A percentile compares a stretch with the other conserved stretches of the same genome.
Evolutionary conservation across 2,329 filamentous ascomycete genomes (phyloP).

Genomic region (Escovopsis weberi): DNA sequence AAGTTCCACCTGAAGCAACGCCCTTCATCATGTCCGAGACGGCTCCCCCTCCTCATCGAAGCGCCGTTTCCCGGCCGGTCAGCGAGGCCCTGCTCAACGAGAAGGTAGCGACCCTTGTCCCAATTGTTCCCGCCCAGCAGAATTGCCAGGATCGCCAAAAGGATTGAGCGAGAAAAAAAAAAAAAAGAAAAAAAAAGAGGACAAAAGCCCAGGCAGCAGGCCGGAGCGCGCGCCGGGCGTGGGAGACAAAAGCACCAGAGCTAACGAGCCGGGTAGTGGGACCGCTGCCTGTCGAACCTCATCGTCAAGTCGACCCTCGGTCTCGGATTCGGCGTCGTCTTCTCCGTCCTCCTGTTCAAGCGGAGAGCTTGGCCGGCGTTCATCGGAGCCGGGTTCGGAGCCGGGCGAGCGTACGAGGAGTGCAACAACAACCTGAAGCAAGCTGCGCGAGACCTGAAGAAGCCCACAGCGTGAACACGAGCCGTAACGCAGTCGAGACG

Average conservation of each 20-base stretch:
- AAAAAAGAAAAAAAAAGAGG: too few species aligned
- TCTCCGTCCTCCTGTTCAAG: slow-evolving; percentile 97
- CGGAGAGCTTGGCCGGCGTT: slow-evolving; percentile 96
- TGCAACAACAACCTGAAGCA: slow-evolving; percentile 70
- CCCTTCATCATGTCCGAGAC: slow-evolving; percentile 37
- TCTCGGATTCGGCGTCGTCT: slow-evolving; percentile 93
- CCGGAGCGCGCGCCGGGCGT: too few species aligned
- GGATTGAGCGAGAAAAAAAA: too few species aligned
- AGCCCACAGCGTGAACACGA: slow-evolving; percentile 25
- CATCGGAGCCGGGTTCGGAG: slow-evolving; percentile 86
- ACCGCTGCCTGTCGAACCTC: slow-evolving; percentile 93
- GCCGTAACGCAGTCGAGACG: slow-evolving; percentile 5
- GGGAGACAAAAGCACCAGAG: neutral
- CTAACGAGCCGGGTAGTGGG: slow-evolving; percentile 53
- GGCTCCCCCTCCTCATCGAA: slow-evolving; percentile 36
- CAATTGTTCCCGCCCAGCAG: too few species aligned
- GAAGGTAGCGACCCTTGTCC: slow-evolving; percentile 52
- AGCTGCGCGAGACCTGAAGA: slow-evolving; percentile 43
- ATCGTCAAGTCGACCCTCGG: slow-evolving; percentile 94
- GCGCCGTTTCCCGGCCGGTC: slow-evolving; percentile 65
- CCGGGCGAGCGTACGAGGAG: slow-evolving; percentile 94
- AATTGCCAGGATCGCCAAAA: too few species aligned
- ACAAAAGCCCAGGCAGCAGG: too few species aligned
- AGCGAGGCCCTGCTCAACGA: slow-evolving; percentile 98
- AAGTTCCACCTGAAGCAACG: slow-evolving; percentile 1